phyloP scores from a whole-genome alignment of 2,329 filamentous ascomycete species.

The Trichoderma koningii region DNA sequence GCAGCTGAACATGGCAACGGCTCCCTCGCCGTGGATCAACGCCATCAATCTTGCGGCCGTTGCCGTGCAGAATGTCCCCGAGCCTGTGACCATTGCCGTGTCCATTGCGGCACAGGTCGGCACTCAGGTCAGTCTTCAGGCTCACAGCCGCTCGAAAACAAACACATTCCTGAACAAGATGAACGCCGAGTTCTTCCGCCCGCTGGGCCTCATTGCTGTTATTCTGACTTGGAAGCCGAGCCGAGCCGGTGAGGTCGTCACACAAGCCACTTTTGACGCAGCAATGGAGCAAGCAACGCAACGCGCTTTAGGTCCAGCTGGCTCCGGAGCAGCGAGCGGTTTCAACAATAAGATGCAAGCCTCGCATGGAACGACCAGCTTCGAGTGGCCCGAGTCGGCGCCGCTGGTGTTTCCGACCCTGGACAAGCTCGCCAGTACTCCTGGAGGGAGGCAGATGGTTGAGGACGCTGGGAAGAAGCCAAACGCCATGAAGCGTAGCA shows the following conservation, averaged over 20 bases:
- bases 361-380: slow-evolving; percentile 41
- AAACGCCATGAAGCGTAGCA: slow-evolving; percentile 19
- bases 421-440: slow-evolving; percentile 34
- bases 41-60: slow-evolving; percentile 46
- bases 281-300: slow-evolving; percentile 26
- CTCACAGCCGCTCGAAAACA: slow-evolving; percentile 45
- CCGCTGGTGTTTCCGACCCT: slow-evolving; percentile 52
- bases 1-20: slow-evolving; percentile 47
- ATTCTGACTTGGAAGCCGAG: slow-evolving; percentile 57
- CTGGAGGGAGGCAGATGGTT: slow-evolving; percentile 7
- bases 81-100: slow-evolving; percentile 46
- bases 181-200: slow-evolving; percentile 59
- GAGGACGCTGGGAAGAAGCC: slow-evolving; percentile 17
- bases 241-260: slow-evolving; percentile 33
- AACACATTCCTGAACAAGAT: slow-evolving; percentile 58
- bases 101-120: slow-evolving; percentile 48
- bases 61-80: slow-evolving; percentile 43
- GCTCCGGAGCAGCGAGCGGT: neutral
- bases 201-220: slow-evolving; percentile 52
- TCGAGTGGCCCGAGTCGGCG: slow-evolving; percentile 49
- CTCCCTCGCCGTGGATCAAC: slow-evolving; percentile 40
- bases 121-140: slow-evolving; percentile 45
- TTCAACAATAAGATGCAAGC: slow-evolving; percentile 37
- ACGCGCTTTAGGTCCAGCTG: slow-evolving; percentile 6
- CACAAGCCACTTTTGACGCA: slow-evolving; percentile 39